Percentiles rank a stretch among this genome's conserved stretches.
phyloP scores from a whole-genome alignment of 768 basidiomycete genomes.

The Mycena capillaripes region DNA sequence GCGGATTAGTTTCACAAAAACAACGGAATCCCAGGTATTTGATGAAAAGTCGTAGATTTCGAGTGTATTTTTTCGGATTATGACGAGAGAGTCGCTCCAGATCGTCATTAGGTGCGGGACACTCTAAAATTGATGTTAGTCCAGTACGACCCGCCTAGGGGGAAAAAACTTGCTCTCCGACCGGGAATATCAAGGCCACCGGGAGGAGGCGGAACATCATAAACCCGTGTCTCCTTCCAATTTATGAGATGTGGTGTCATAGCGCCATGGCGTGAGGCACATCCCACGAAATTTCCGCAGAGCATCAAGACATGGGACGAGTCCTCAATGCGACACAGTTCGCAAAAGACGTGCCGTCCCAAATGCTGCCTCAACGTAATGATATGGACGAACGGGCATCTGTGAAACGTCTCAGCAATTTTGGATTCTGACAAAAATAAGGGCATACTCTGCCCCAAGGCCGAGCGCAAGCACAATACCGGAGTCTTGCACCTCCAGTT shows the following conservation, averaged over 20 bases:
- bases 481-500: conserved; percentile 14
- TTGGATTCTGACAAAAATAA: not conserved
- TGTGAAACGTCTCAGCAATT: not conserved
- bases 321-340: conserved; percentile 4
- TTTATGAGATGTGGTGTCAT: conserved; percentile 15
- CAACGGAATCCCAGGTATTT: not conserved
- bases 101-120: conserved; percentile 1
- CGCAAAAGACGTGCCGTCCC: not conserved
- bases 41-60: conserved; percentile 6
- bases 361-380: conserved; percentile 1
- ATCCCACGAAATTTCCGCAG: conserved; percentile 11
- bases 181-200: conserved; percentile 9
- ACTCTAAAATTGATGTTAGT: not conserved
- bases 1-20: not conserved
- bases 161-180: conserved; percentile 5
- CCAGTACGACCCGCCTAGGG: not conserved
- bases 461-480: conserved; percentile 27
- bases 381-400: conserved; percentile 8
- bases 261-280: not conserved
- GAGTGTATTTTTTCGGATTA: not conserved
- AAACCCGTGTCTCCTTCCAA: not conserved
- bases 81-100: not conserved
- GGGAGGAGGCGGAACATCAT: not conserved
- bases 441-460: conserved; percentile 7
- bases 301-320: conserved; percentile 31